Evolutionary conservation across 805 yeast genomes (phyloP), one percentile per base, ranked within the genome.

Genomic region (Cyberlindnera amylophila): DNA sequence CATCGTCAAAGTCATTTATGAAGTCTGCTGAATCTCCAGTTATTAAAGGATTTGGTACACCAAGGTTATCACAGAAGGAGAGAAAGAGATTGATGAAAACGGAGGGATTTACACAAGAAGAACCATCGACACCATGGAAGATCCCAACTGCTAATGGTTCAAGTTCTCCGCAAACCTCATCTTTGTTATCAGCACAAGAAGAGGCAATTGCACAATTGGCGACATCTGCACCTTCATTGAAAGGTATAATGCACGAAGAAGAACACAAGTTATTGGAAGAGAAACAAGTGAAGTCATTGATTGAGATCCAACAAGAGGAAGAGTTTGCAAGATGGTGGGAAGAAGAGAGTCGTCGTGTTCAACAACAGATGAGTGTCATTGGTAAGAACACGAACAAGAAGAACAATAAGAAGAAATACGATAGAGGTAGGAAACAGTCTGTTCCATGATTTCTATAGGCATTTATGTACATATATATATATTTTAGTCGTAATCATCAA

Each of bases 241-340:
- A 69, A 11, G 75, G 71, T n/a, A 63, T 72, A 11, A 71, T 70
- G 63, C 63, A 67, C 24, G 71, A 72, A 38, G 79, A 75, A 41
- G 67, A 75, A 16, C 59, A 70, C 28, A 65, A 59, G 46, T 52
- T 63, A 3, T 67, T 66, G 48, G 62, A 61, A 38, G 53, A 39
- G 56, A 54, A 43, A 64, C 49, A 61, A 11, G 37, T 34, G 24
- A 69, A 69, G 41, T 70, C 86, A 1, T 61, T 86, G 33, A 80
- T 76, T 35, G 96, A 89, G 44, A 74, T 84, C 35, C 82, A 81
- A 56, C 82, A 81, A 50, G 96, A 89, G 49, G 86, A 86, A 55
- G 88, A 82, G 56, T 89, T 89, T 66, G 89, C 82, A 23, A 73
- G 67, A 46, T 89, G 96, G 96, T 89, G 95, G 90, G 83, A 77